phyloP scores from a whole-genome alignment of 352 stramenopile genomes.

The Thraustochytrium sp. region DNA sequence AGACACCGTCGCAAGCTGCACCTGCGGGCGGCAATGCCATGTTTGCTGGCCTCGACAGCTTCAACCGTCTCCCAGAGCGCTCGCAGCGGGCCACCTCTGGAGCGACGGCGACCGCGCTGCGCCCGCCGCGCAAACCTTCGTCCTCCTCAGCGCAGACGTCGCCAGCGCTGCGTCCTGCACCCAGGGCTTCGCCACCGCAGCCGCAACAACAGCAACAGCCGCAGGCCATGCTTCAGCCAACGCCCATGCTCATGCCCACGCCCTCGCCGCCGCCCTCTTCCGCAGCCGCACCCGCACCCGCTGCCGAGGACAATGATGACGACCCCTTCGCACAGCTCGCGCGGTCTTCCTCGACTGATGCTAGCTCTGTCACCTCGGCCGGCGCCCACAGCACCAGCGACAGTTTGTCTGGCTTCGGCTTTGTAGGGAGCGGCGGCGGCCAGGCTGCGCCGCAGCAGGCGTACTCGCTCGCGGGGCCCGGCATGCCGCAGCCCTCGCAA shows the following conservation, averaged over 20 bases:
- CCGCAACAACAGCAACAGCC: not conserved
- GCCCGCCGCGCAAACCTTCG: not conserved
- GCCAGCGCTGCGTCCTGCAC: not conserved
- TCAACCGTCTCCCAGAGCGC: constrained; percentile 26
- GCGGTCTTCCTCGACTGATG: too few species aligned
- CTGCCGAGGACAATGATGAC: too few species aligned
- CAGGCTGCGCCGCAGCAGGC: not conserved
- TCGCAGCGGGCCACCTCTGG: not conserved
- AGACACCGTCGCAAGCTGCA: not conserved
- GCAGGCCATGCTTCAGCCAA: not conserved
- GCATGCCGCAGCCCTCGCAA: not conserved
- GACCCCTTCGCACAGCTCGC: too few species aligned
- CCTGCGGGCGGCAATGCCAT: too few species aligned
- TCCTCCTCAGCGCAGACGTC: not conserved
- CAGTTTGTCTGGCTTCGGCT: not conserved
- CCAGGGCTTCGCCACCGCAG: not conserved
- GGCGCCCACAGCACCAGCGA: not conserved
- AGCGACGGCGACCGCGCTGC: not conserved
- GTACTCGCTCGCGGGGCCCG: not conserved
- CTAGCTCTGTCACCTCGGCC: too few species aligned
- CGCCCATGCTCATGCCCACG: not conserved
- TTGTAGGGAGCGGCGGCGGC: not conserved
- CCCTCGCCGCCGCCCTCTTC: not conserved
- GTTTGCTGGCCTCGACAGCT: constrained; percentile 28
- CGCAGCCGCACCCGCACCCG: not conserved